Evolutionary conservation across 2,329 filamentous ascomycete genomes (phyloP), one percentile per base, ranked within the genome.

Genomic region (Cercospora beticola): DNA sequence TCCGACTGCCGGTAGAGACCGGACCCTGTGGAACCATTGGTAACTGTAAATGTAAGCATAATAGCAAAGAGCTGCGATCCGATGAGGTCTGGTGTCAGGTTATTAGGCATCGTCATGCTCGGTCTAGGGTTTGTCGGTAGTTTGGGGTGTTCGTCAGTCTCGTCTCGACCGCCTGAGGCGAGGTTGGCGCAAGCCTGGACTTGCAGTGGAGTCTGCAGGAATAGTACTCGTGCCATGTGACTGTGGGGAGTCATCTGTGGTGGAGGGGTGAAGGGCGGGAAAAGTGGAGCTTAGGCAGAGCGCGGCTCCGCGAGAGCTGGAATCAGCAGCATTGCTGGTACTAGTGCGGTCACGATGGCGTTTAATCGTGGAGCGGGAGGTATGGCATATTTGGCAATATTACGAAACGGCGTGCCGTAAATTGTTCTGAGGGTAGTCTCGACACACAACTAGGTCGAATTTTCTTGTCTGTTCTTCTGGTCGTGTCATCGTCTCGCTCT

Each of bases 41-140:
- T 56, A 59, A 65, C 23, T 59, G 64, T 60, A 65, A 65, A 65
- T 43, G 54, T 65, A 65, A 65, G 63, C 54, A 65, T 65, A 65
- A 65, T 28, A 40, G 14, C 18, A 31, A 21, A n/a, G 33, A 52
- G 43, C 62, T 33, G 26, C 30, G 62, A 36, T 23, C 18, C n/a
- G 43, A 14, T 23, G 33, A 64, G 4, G 21, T n/a, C 16, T 49
- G 43, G 43, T 18, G 43, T 49, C 18, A 14, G n/a, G 0, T 23
- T 10, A 12, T 23, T 10, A 12, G 18, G 18, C 18, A 49, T 49
- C 43, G 2, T 49, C 9, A 23, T 49, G n/a, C 23, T 49, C 43
- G 18, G 10, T 49, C 43, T 18, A 12, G 18, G 43, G 4, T 18
- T 49, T 9, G 43, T 23, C 14, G 23, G 36, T 43, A 43, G 36